Conservation (phyloP, 345 rosid genomes). For the Eutrema yunnanense region DNA sequence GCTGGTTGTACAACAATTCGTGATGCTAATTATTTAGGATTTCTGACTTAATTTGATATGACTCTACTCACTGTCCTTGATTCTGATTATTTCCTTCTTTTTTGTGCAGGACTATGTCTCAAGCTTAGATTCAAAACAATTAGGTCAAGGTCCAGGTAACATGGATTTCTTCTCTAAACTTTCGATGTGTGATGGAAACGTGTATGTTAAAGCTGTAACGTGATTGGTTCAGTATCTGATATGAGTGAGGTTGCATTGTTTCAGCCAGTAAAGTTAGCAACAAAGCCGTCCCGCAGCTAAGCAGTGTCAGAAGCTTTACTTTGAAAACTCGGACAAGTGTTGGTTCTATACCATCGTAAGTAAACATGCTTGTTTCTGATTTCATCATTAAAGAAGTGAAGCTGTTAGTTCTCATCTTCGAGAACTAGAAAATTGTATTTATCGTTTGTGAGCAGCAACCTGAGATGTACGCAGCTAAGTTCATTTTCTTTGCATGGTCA, state of each 20-base stretch:
- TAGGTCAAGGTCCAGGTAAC: conserved; percentile 18
- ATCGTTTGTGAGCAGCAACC: background rate
- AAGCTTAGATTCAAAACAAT: conserved; percentile 12
- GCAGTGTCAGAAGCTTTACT: conserved; percentile 33
- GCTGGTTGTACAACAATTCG: background rate
- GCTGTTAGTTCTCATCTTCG: background rate
- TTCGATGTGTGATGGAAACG: background rate
- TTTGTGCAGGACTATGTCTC: conserved; percentile 21
- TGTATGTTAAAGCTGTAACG: conserved; percentile 7
- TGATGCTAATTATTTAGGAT: background rate
- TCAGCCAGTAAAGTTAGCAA: conserved; percentile 47
- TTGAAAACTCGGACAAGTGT: conserved; percentile 42
- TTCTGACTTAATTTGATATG: background rate
- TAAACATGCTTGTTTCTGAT: conserved; percentile 14
- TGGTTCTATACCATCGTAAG: conserved; percentile 43
- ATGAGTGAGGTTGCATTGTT: conserved; percentile 17
- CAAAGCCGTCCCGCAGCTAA: conserved; percentile 31
- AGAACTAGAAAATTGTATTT: background rate
- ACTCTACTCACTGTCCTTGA: background rate
- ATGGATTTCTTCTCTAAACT: background rate
- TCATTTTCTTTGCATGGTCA: conserved; percentile 21
- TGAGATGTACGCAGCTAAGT: conserved; percentile 6
- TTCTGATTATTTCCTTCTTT: background rate
- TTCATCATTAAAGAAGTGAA: background rate
- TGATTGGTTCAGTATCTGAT: conserved; percentile 1